phyloP scores from a whole-genome alignment of 176 grass and related monocot genomes.

The Triticum monococcum region DNA sequence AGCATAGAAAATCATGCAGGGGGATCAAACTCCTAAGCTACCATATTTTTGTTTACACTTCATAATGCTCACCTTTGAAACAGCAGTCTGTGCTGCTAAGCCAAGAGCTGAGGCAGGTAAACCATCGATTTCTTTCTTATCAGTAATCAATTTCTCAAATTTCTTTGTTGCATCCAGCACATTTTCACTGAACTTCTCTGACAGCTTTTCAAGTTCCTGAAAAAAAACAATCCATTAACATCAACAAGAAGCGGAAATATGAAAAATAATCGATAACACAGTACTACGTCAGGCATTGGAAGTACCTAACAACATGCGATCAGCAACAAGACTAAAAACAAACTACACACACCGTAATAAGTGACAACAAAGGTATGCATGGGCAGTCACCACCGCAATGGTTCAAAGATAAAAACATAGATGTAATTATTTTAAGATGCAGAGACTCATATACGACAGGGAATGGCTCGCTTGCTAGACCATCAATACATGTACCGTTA shows the following conservation, averaged over 20 bases:
- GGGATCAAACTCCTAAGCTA: not conserved
- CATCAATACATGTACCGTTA: not conserved
- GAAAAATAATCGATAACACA: not conserved
- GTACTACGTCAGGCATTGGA: not conserved
- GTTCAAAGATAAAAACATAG: not conserved
- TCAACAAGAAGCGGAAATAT: not conserved
- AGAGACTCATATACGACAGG: no score
- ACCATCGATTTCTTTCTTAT: slow-evolving; percentile 89
- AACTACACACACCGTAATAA: not conserved
- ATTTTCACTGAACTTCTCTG: slow-evolving; percentile 95
- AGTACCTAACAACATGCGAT: not conserved
- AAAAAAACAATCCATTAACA: slow-evolving; percentile 28
- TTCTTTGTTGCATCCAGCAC: slow-evolving; percentile 94
- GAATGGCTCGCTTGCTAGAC: not conserved
- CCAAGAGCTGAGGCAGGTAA: slow-evolving; percentile 81
- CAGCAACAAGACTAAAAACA: not conserved
- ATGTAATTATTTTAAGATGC: no score
- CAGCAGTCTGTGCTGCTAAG: slow-evolving; percentile 79
- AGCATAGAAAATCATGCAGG: not conserved
- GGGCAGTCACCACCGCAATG: not conserved
- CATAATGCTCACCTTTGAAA: slow-evolving; percentile 57
- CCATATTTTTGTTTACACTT: not conserved
- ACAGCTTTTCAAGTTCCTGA: slow-evolving; percentile 90
- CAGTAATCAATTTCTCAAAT: slow-evolving; percentile 83
- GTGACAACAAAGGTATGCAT: not conserved